Evolutionary conservation across 2,329 filamentous ascomycete genomes (phyloP), one percentile per base, ranked within the genome.

Genomic region (Alternaria ventricosa): DNA sequence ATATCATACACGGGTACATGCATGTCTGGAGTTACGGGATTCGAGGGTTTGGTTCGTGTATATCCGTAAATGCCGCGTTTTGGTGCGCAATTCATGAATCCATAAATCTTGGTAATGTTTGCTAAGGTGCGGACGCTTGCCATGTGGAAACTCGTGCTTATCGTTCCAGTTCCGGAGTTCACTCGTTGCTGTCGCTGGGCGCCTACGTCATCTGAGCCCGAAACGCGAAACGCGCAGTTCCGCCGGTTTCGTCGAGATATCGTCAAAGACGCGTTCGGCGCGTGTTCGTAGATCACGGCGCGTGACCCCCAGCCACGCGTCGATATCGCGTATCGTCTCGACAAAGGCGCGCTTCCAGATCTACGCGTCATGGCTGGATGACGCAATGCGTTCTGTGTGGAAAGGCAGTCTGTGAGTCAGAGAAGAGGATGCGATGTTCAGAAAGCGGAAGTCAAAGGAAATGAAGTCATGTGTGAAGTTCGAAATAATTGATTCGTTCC

Each of bases 401-500:
- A 41, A 41, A 2, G 6, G 12, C 9, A 36, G 3, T 18, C 18
- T 36, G 49, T 27, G 5, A 12, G 25, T 57, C 13, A 56, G 3
- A 23, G n/a, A 18, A 41, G n/a, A 41, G n/a, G 36, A 41, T 41
- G 6, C 8, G 9, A 18, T 10, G 36, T 41, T 4, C n/a, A 41
- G 36, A 61, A 47, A 55, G 64, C 23, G 33, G 55, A 22, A 27
- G 43, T 53, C 8, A 18, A 47, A 58, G 43, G 8, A 55, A 18
- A 18, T 33, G 33, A 15, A 41, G 49, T 43, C 4, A 43, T n/a
- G 27, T 57, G 20, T 78, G 76, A 79, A 79, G 63, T 74, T 78
- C 72, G 73, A 78, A 77, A 78, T 68, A 77, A 76, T 77, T 77
- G 71, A 77, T 79, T 80, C 78, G 72, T 79, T 79, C 75, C 75